Base-by-base conservation (phyloP, 1,284 basidiomycete species). In the Cystobasidium sp. region DNA sequence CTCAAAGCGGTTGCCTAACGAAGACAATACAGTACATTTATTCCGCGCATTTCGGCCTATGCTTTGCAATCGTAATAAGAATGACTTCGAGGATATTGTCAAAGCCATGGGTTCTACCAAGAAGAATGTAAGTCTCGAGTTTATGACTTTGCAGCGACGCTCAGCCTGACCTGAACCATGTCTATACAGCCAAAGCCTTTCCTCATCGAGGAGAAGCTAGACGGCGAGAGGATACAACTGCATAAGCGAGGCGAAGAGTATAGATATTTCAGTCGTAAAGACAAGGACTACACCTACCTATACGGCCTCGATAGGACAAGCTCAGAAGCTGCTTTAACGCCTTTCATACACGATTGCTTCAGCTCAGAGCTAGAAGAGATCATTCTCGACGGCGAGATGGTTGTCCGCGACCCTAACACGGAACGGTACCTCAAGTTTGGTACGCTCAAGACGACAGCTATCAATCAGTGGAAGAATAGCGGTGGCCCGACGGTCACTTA, bases 301-400 rank as follows among this genome's bases (percentile, higher is more conserved):
- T 98, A 97, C 80, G 94, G 94, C 2, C 88, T 88, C 10, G 43
- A 58, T 3, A 4, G 43, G 7, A 55, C 24, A 10, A 63, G 55
- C 14, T 89, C 89, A 1, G 86, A 85, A 47, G 95, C 94, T 0
- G 93, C 92, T 78, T 82, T 97, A 79, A 97, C 94, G 0, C 94
- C 92, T 0, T 88, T 86, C 78, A 92, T 97, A 68, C 87, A 90
- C 65, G 81, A 84, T 1, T 89, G 89, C 0, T 93, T 97, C 76
- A 87, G 91, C 78, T 80, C 86, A 1, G 86, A 89, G 3, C 86
- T 97, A 3, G 87, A 90, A 10, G 90, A 93, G 93, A 89, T 94
- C 78, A 92, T 97, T 56, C 83, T 97, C 18, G 94, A 97, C 78
- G 94, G 95, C 0, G 95, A 98, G 82, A 97, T 98, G 94, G 84